Percentiles rank a stretch among this genome's conserved stretches.
These are phyloP conservation scores for Gossypium turneri DNA, from an alignment of 345 rosid species.

Conservation along the genomic window DNA sequence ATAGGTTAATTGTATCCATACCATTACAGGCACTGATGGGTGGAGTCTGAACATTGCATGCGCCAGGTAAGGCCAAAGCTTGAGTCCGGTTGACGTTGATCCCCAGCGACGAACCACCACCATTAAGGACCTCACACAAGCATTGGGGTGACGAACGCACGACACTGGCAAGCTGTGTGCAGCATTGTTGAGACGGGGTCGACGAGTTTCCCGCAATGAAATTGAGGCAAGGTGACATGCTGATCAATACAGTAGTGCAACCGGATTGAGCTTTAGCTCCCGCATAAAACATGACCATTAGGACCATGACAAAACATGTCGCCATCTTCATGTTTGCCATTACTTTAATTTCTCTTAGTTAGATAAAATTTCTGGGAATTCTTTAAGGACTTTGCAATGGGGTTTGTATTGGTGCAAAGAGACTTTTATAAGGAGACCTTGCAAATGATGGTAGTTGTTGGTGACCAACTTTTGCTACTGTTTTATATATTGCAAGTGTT, in stretches of 20 bases:
- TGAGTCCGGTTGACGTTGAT: slow-evolving; percentile 53
- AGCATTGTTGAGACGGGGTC: slow-evolving; percentile 65
- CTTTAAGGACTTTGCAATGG: no score
- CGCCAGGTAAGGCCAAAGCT: slow-evolving; percentile 64
- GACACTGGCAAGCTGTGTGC: slow-evolving; percentile 58
- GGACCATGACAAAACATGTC: background rate
- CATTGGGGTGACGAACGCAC: slow-evolving; percentile 39
- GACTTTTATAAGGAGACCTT: background rate
- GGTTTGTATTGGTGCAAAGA: background rate
- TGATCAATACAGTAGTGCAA: background rate
- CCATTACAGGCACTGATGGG: slow-evolving; percentile 20
- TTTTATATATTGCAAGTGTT: no score
- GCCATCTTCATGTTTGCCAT: background rate
- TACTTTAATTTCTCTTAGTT: background rate
- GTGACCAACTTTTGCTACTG: background rate
- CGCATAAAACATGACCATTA: background rate
- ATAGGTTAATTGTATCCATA: no score
- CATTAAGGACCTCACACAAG: background rate
- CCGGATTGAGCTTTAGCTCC: background rate
- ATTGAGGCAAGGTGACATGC: background rate
- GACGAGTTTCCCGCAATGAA: slow-evolving; percentile 21
- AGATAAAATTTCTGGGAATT: background rate
- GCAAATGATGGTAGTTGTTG: background rate
- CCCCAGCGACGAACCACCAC: background rate
- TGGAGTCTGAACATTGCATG: slow-evolving; percentile 81